Percentiles rank a stretch among this genome's conserved stretches.
Evolutionary conservation across 371 early-diverging fungal species (phyloP).

Genomic region (Apophysomyces elegans): DNA sequence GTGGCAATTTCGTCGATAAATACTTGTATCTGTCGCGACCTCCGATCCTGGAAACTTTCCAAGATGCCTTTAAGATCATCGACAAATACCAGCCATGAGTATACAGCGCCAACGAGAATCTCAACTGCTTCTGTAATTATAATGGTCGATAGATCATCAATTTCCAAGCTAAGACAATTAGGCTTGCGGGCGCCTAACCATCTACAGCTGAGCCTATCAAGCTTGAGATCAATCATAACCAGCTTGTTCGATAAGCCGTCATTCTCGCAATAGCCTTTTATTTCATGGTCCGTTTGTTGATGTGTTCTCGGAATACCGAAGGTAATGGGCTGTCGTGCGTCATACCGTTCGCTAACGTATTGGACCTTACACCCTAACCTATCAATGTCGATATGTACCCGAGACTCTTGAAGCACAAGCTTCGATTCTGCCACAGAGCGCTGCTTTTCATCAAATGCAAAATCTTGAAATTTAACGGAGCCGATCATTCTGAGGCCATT

Average conservation of each 20-base stretch:
- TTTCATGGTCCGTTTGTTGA: constrained; percentile 9
- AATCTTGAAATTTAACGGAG: constrained; percentile 63
- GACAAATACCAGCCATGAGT: constrained; percentile 75
- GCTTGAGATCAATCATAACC: constrained; percentile 65
- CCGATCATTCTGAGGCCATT: constrained; percentile 61
- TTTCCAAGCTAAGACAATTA: constrained; percentile 53
- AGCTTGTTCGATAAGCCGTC: constrained; percentile 55
- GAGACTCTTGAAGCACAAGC: constrained; percentile 60
- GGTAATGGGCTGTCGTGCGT: constrained; percentile 29
- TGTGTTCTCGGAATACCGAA: constrained; percentile 74
- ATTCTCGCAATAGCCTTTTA: constrained; percentile 12
- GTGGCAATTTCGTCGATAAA: constrained; percentile 65
- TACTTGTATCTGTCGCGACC: constrained; percentile 63
- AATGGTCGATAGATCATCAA: constrained; percentile 54
- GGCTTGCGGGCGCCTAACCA: constrained; percentile 57
- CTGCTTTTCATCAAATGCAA: constrained; percentile 58
- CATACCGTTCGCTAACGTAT: constrained; percentile 52
- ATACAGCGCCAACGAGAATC: constrained; percentile 73
- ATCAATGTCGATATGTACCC: constrained; percentile 61
- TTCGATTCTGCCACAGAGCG: constrained; percentile 56
- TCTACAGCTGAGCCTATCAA: constrained; percentile 57
- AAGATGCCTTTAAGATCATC: constrained; percentile 64
- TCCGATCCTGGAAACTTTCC: constrained; percentile 54
- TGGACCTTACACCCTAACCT: constrained; percentile 57
- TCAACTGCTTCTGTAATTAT: constrained; percentile 77